Evolutionary conservation across 495 filamentous ascomycete species (phyloP).

Genomic region (Hypoxylon intermedium): DNA sequence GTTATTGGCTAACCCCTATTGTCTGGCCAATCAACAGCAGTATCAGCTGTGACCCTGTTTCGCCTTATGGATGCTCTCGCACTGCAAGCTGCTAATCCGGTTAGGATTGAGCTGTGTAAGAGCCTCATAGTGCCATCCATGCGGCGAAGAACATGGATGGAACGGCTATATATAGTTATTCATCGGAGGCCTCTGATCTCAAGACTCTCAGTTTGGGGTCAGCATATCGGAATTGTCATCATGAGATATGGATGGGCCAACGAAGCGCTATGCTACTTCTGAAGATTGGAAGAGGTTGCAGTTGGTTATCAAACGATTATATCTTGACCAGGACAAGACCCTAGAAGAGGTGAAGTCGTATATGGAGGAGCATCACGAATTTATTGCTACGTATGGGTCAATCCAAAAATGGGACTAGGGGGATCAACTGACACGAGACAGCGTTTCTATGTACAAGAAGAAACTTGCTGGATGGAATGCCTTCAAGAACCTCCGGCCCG

Average conservation of each 20-base stretch:
- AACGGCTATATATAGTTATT: slow-evolving; percentile 20
- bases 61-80: slow-evolving; percentile 26
- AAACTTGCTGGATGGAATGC: slow-evolving; percentile 42
- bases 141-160: slow-evolving; percentile 17
- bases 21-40: slow-evolving; percentile 31
- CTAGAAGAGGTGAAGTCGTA: slow-evolving; percentile 42
- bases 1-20: slow-evolving; percentile 32
- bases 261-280: slow-evolving; percentile 35
- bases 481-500: slow-evolving; percentile 43
- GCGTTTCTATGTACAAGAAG: slow-evolving; percentile 45
- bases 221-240: slow-evolving; percentile 21
- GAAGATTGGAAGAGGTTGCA: slow-evolving; percentile 42
- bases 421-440: slow-evolving; percentile 27
- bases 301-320: slow-evolving; percentile 37
- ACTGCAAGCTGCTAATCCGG: slow-evolving; percentile 8
- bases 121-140: slow-evolving; percentile 14
- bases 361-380: slow-evolving; percentile 43
- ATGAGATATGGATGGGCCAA: slow-evolving; percentile 29
- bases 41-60: slow-evolving; percentile 20
- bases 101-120: slow-evolving; percentile 6
- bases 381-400: slow-evolving; percentile 42
- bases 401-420: background rate
- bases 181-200: slow-evolving; percentile 31
- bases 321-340: slow-evolving; percentile 43
- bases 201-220: slow-evolving; percentile 17